Evolutionary conservation across 495 filamentous ascomycete genomes (phyloP), one percentile per base, ranked within the genome.

Genomic region (Neurospora tetraspora): DNA sequence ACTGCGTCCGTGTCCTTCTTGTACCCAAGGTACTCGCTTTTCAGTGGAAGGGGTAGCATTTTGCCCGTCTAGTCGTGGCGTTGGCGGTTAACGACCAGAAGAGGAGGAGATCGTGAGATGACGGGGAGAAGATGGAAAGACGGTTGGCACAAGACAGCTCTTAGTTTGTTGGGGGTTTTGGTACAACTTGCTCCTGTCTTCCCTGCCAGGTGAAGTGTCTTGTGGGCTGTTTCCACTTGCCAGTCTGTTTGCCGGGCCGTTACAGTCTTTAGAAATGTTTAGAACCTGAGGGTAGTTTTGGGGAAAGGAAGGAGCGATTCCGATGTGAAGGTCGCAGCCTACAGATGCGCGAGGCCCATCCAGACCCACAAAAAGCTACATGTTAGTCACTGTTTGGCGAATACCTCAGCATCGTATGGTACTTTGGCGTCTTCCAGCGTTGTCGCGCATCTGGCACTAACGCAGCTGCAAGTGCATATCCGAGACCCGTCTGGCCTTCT

Each of bases 1-100:
- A 87, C 81, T 2, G 73, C 75, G 70, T 84, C 78, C 12, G 84
- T 86, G 72, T 88, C 86, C 39, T 77, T 75, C 74, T 87, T 88
- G 74, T 88, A 88, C 71, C 80, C 80, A 16, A 75, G 76, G 74
- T 86, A 87, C 39, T 76, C 82, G 70, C 80, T 81, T 71, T 80
- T 74, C 14, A 87, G 76, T 65, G 76, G 79, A 12, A 68, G 34
- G 7, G 81, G 80, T 14, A 79, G 59, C 82, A 84, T 83, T 18
- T 69, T 71, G 47, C 9, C 42, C 1, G 38, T 31, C 14, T 16
- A 31, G 23, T 31, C 12, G 53, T 61, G 53, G 53, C 6, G 47
- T 23, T 59, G 2, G 5, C 12, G 2, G 47, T 59, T 12, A 23
- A 27, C 23, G 6, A 27, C 23, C 5, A 16, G 47, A 16, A 31